Evolutionary conservation across 352 stramenopile species (phyloP).

Genomic region (Phytophthora syringae): DNA sequence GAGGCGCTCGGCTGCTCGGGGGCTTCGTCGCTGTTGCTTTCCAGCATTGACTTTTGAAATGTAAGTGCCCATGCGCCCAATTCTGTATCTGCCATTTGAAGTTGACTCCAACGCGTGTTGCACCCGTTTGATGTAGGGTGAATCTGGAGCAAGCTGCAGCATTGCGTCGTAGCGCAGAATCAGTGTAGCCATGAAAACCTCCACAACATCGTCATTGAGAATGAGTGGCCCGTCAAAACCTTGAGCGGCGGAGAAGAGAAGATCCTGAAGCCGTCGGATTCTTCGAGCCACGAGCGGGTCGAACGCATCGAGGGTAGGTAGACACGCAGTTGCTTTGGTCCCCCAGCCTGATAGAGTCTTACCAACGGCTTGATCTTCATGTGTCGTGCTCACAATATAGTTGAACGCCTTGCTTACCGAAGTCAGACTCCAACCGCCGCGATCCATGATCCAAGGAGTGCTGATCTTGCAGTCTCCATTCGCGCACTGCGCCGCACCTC

Average conservation of each 20-base stretch:
- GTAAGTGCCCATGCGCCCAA: too few relatives aligned
- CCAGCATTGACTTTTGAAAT: too few relatives aligned
- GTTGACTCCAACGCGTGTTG: background rate
- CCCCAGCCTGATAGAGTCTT: slow-evolving; percentile 6
- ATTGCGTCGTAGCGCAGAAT: slow-evolving; percentile 7
- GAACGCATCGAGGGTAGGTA: slow-evolving; percentile 7
- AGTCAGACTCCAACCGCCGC: slow-evolving; percentile 6
- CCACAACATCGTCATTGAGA: slow-evolving; percentile 2
- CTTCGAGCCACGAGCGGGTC: background rate
- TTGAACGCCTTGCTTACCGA: slow-evolving; percentile 19
- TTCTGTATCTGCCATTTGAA: too few relatives aligned
- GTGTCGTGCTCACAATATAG: slow-evolving; percentile 22
- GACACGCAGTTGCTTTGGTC: background rate
- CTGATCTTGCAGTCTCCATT: slow-evolving; percentile 16
- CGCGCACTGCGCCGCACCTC: slow-evolving; percentile 6
- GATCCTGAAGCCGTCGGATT: slow-evolving; percentile 1
- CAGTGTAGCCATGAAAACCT: background rate
- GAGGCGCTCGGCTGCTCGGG: too few relatives aligned
- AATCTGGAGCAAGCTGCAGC: background rate
- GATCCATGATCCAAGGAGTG: slow-evolving; percentile 12
- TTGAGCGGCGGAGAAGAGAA: background rate
- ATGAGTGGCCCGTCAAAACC: background rate
- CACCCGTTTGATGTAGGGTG: slow-evolving; percentile 8
- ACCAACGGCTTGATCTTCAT: slow-evolving; percentile 14
- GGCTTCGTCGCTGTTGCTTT: too few relatives aligned